phyloP scores from a whole-genome alignment of 1,284 basidiomycete genomes.

The Cryptococcus deneoformans region DNA sequence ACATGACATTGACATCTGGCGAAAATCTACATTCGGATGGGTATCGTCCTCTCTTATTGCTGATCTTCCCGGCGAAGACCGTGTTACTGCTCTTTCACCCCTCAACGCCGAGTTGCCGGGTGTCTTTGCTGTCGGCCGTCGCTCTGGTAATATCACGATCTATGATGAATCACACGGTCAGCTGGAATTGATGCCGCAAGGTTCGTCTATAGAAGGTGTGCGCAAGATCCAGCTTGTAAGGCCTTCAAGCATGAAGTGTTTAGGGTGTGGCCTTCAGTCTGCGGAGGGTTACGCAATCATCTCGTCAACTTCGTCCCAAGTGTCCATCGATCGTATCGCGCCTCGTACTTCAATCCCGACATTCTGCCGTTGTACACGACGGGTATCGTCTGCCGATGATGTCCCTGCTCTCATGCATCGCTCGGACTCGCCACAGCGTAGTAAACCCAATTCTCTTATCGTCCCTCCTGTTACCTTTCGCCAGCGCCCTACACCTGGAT shows the following conservation, averaged over 20 bases:
- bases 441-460: constrained; percentile 5
- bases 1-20: constrained; percentile 4
- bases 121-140: constrained; percentile 29
- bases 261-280: constrained; percentile 24
- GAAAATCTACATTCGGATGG: constrained; percentile 8
- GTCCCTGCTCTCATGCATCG: background rate
- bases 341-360: constrained; percentile 9
- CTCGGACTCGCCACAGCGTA: background rate
- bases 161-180: constrained; percentile 26
- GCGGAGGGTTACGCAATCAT: constrained; percentile 34
- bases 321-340: constrained; percentile 31
- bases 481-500: constrained; percentile 12
- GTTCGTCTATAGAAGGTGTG: constrained; percentile 7
- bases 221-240: constrained; percentile 14
- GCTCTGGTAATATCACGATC: constrained; percentile 35
- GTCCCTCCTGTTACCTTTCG: constrained; percentile 19
- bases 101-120: constrained; percentile 10
- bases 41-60: background rate
- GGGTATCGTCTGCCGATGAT: background rate
- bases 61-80: constrained; percentile 7
- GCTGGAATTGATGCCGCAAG: constrained; percentile 8
- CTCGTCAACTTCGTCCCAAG: constrained; percentile 25
- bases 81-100: constrained; percentile 15
- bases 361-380: constrained; percentile 28
- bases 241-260: constrained; percentile 25